These are phyloP conservation scores for Leucocoprinus birnbaumii DNA, from an alignment of 768 basidiomycete species.

Conservation along the genomic window DNA sequence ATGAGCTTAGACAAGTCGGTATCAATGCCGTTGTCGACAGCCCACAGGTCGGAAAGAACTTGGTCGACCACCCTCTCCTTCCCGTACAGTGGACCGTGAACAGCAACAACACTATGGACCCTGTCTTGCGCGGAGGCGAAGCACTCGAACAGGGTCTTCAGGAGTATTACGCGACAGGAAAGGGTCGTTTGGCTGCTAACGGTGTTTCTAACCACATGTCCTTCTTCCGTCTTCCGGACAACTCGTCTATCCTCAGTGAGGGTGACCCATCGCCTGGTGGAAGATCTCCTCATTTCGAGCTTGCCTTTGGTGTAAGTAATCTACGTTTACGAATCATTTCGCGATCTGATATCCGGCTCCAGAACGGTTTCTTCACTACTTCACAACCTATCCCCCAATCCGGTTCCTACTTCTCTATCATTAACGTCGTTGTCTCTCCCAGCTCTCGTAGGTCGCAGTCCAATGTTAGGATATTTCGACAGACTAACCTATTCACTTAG, in stretches of 20 bases:
- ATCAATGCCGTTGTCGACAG: slow-evolving; percentile 35
- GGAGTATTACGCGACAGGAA: slow-evolving; percentile 24
- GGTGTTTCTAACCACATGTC: slow-evolving; percentile 29
- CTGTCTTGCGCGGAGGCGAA: slow-evolving; percentile 18
- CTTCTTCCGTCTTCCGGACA: slow-evolving; percentile 26
- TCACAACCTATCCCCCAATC: slow-evolving; percentile 21
- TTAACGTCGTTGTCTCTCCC: slow-evolving; percentile 26
- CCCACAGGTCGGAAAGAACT: slow-evolving; percentile 42
- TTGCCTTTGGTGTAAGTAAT: slow-evolving; percentile 25
- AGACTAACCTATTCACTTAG: no score
- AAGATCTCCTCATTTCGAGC: slow-evolving; percentile 27
- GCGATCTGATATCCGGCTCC: neutral
- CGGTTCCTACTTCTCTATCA: slow-evolving; percentile 27
- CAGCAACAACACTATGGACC: slow-evolving; percentile 21
- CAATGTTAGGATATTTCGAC: no score
- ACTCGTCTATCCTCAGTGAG: slow-evolving; percentile 22
- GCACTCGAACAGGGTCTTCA: slow-evolving; percentile 15
- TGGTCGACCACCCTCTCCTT: slow-evolving; percentile 36
- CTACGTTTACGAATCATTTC: neutral
- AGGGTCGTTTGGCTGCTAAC: slow-evolving; percentile 26
- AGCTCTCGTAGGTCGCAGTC: slow-evolving; percentile 34
- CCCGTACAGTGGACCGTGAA: slow-evolving; percentile 24
- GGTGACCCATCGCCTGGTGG: slow-evolving; percentile 30
- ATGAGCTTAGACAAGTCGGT: slow-evolving; percentile 30
- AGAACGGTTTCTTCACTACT: slow-evolving; percentile 18